Evolutionary conservation across 345 rosid genomes (phyloP).

Genomic region (Moricandia moricandioides): DNA sequence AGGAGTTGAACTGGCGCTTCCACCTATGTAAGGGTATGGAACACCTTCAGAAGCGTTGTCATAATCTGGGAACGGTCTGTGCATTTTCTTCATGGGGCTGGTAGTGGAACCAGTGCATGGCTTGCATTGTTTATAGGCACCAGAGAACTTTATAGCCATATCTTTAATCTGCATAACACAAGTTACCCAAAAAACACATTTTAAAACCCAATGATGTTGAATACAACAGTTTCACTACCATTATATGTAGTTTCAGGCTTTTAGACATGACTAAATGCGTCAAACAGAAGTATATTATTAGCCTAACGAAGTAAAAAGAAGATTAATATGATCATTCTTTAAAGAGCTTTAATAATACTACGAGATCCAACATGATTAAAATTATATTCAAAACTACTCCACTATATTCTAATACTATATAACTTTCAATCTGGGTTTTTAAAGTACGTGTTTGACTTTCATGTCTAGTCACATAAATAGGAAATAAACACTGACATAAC

Average conservation of each 20-base stretch:
- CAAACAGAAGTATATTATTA: slow-evolving; percentile 3
- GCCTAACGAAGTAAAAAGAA: neutral
- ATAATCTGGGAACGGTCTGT: slow-evolving; percentile 59
- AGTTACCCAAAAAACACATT: neutral
- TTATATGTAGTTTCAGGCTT: neutral
- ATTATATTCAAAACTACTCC: neutral
- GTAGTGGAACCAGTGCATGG: slow-evolving; percentile 76
- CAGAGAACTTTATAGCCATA: slow-evolving; percentile 86
- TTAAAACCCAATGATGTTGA: neutral
- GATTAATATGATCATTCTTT: slow-evolving; percentile 5
- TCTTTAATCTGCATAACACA: slow-evolving; percentile 71
- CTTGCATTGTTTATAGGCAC: slow-evolving; percentile 78
- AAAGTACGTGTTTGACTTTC: slow-evolving; percentile 14
- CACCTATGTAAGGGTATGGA: slow-evolving; percentile 70
- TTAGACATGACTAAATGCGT: slow-evolving; percentile 7
- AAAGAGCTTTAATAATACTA: slow-evolving; percentile 15
- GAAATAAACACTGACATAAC: slow-evolving; percentile 30
- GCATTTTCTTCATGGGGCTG: slow-evolving; percentile 65
- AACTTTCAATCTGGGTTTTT: neutral
- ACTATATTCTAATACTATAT: neutral
- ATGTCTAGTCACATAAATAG: slow-evolving; percentile 26
- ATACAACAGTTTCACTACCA: slow-evolving; percentile 1
- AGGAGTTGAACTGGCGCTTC: slow-evolving; percentile 83
- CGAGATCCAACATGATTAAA: slow-evolving; percentile 19
- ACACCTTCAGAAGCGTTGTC: slow-evolving; percentile 76